Conservation (phyloP, 2,329 filamentous ascomycete species). For the Hortaea werneckii region DNA sequence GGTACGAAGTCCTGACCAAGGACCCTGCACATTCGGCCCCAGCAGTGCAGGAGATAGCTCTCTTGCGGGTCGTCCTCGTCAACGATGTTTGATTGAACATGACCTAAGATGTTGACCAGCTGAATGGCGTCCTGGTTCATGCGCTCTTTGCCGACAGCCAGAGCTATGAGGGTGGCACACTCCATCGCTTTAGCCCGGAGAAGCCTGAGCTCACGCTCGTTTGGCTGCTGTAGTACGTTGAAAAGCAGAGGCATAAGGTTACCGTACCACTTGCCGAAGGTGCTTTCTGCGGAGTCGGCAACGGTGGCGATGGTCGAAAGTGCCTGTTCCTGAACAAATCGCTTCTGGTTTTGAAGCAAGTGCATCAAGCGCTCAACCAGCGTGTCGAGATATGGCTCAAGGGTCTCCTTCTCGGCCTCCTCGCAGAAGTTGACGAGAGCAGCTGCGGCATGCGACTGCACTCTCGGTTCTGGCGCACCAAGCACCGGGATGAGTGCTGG, state of each 20-base stretch:
- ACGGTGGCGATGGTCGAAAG: slow-evolving; percentile 97
- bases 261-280: slow-evolving; percentile 91
- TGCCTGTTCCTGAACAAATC: slow-evolving; percentile 95
- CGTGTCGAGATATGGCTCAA: slow-evolving; percentile 88
- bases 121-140: slow-evolving; percentile 81
- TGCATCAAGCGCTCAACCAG: slow-evolving; percentile 77
- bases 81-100: slow-evolving; percentile 75
- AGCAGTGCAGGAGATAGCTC: slow-evolving; percentile 96
- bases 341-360: slow-evolving; percentile 81
- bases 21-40: slow-evolving; percentile 97
- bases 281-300: slow-evolving; percentile 92
- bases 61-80: slow-evolving; percentile 93
- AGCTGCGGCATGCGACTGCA: slow-evolving; percentile 95
- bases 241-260: slow-evolving; percentile 92
- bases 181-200: slow-evolving; percentile 98
- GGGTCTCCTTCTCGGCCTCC: slow-evolving; percentile 81
- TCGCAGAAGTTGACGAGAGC: slow-evolving; percentile 98
- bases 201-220: slow-evolving; percentile 84
- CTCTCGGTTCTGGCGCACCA: slow-evolving; percentile 78
- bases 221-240: slow-evolving; percentile 77
- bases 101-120: slow-evolving; percentile 76
- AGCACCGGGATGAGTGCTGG: slow-evolving; percentile 88
- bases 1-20: slow-evolving; percentile 83
- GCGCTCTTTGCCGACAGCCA: slow-evolving; percentile 88
- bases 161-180: slow-evolving; percentile 87